These are phyloP conservation scores for Lasiosphaeria ovina DNA, from an alignment of 495 filamentous ascomycete species.

Conservation along the genomic window DNA sequence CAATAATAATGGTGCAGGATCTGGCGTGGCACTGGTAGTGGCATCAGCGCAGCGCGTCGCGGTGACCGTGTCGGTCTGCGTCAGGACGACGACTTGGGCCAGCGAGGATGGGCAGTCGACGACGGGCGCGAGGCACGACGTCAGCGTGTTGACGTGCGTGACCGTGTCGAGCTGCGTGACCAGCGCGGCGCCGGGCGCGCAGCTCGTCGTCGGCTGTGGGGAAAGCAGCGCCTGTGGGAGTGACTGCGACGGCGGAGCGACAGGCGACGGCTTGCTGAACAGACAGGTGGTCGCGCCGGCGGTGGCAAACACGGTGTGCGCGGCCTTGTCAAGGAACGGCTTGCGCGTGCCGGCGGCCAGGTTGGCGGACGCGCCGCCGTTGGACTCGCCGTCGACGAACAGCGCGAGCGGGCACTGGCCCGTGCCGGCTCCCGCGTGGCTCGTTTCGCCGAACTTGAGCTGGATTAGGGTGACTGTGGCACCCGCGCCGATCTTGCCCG, in stretches of 20 bases:
- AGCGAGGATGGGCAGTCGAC: conserved; percentile 29
- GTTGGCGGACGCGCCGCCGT: conserved; percentile 14
- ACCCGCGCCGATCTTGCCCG: conserved; percentile 23
- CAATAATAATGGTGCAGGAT: neutral
- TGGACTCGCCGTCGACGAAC: conserved; percentile 30
- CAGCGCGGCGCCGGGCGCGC: conserved; percentile 1
- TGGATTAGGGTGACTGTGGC: conserved; percentile 25
- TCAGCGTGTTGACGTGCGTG: conserved; percentile 19
- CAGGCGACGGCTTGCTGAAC: neutral
- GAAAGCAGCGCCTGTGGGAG: neutral
- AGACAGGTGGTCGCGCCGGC: conserved; percentile 34
- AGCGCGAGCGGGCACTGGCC: conserved; percentile 14
- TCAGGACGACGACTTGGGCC: conserved; percentile 24
- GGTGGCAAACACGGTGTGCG: conserved; percentile 31
- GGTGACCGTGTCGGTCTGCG: conserved; percentile 13
- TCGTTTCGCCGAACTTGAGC: conserved; percentile 25
- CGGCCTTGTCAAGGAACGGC: conserved; percentile 20
- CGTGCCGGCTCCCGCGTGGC: conserved; percentile 22
- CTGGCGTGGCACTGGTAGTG: neutral
- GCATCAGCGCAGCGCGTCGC: conserved; percentile 16
- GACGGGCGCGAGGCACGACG: conserved; percentile 22
- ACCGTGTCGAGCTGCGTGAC: conserved; percentile 17
- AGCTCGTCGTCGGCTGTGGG: neutral
- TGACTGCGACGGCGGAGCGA: conserved; percentile 5
- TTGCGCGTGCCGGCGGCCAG: conserved; percentile 6